phyloP scores from a whole-genome alignment of 148 eudicot species.

The Chenopodium album region DNA sequence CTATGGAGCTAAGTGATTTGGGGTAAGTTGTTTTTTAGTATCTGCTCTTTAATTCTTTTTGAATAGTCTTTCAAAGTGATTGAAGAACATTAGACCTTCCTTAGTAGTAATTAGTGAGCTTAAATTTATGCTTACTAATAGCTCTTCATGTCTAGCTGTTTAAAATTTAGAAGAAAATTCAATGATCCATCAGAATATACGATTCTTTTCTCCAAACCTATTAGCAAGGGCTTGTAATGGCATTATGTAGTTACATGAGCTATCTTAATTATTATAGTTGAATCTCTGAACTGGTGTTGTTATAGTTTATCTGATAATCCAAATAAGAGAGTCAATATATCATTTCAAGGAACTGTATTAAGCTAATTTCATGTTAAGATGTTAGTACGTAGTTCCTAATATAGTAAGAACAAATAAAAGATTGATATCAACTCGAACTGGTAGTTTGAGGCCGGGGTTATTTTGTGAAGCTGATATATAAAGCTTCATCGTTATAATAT shows the following conservation, averaged over 20 bases:
- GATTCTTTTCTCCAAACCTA: neutral
- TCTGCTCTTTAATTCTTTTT: neutral
- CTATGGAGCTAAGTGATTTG: conserved; percentile 92
- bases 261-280: neutral
- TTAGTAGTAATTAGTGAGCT: neutral
- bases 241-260: neutral
- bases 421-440: neutral
- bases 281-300: neutral
- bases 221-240: neutral
- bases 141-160: neutral
- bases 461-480: neutral
- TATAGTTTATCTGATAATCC: neutral
- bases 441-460: neutral
- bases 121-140: neutral
- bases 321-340: neutral
- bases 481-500: neutral
- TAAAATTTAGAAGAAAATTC: neutral
- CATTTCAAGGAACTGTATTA: neutral
- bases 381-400: neutral
- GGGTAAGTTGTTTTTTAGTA: conserved; percentile 45
- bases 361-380: neutral
- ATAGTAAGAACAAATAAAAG: neutral
- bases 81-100: neutral
- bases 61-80: neutral
- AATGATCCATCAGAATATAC: neutral